Conservation (phyloP, 169 alveolate species). For the Cryptosporidium baileyi region DNA sequence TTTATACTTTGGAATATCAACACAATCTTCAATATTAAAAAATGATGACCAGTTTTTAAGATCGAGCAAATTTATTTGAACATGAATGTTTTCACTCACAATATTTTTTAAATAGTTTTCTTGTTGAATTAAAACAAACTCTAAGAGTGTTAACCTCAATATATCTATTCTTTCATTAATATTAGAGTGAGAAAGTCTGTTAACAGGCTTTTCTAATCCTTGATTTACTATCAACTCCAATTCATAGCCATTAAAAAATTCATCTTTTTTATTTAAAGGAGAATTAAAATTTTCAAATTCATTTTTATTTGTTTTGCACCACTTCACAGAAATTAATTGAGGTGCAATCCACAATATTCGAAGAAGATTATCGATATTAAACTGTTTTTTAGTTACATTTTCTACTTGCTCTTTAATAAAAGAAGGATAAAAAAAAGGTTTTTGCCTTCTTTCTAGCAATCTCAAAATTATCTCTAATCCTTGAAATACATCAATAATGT, state of each 20-base stretch:
- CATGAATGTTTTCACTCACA: neutral
- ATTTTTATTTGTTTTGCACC: constrained; percentile 20
- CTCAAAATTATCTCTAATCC: constrained; percentile 59
- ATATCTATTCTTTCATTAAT: constrained; percentile 54
- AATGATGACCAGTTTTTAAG: constrained; percentile 18
- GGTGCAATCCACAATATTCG: constrained; percentile 56
- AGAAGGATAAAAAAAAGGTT: constrained; percentile 52
- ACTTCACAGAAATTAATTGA: constrained; percentile 40
- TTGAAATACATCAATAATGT: constrained; percentile 22
- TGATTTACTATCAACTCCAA: constrained; percentile 1
- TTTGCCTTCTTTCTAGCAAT: constrained; percentile 61
- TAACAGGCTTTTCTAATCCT: constrained; percentile 30
- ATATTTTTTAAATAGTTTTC: neutral
- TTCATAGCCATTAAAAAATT: neutral
- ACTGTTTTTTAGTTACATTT: constrained; percentile 18
- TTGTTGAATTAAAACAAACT: constrained; percentile 31
- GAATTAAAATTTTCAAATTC: neutral
- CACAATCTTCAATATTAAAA: constrained; percentile 34
- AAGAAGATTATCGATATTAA: constrained; percentile 27
- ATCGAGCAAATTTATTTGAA: neutral
- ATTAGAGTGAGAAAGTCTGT: constrained; percentile 28
- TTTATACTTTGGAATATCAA: constrained; percentile 34
- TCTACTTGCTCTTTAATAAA: constrained; percentile 52
- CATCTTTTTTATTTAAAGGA: neutral
- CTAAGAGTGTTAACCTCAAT: constrained; percentile 3